Conservation (phyloP, 441 rosid genomes). For the Bocquillonia castaneifolia region DNA sequence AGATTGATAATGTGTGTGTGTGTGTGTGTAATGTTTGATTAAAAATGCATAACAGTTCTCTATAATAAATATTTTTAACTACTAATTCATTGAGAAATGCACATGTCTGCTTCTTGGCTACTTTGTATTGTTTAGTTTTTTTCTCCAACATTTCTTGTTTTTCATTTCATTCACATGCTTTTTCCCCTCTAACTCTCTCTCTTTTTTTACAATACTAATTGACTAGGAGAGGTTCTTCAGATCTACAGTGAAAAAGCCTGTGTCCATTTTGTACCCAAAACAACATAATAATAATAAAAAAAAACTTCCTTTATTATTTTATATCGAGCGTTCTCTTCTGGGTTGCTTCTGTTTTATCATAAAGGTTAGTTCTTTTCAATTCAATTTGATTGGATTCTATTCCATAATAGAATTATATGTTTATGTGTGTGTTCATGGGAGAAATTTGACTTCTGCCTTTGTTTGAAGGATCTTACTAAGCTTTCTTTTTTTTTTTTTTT, state of each 20-base stretch:
- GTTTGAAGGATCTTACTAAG: background rate
- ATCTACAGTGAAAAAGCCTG: conserved; percentile 39
- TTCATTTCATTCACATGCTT: conserved; percentile 43
- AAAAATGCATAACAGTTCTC: conserved; percentile 35
- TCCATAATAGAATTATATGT: background rate
- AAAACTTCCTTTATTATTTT: conserved; percentile 23
- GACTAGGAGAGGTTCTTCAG: conserved; percentile 43
- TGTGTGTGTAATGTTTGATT: background rate
- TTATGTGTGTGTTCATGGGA: conserved; percentile 9
- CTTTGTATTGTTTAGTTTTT: conserved; percentile 22
- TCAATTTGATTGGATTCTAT: conserved; percentile 13
- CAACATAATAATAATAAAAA: background rate
- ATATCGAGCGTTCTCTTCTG: conserved; percentile 24
- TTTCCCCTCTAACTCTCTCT: conserved; percentile 19
- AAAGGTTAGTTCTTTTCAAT: conserved; percentile 33
- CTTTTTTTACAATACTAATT: conserved; percentile 24
- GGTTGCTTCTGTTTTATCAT: conserved; percentile 21
- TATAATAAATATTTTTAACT: conserved; percentile 60
- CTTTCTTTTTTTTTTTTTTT: background rate
- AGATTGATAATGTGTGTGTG: background rate
- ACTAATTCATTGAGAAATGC: conserved; percentile 53
- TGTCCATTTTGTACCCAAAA: conserved; percentile 15
- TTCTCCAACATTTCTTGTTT: conserved; percentile 32
- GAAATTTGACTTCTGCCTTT: conserved; percentile 12
- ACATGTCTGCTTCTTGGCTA: conserved; percentile 71